A percentile compares a stretch with the other conserved stretches of the same genome.
Conservation (phyloP, 345 rosid species). For the Ricinus communis region DNA sequence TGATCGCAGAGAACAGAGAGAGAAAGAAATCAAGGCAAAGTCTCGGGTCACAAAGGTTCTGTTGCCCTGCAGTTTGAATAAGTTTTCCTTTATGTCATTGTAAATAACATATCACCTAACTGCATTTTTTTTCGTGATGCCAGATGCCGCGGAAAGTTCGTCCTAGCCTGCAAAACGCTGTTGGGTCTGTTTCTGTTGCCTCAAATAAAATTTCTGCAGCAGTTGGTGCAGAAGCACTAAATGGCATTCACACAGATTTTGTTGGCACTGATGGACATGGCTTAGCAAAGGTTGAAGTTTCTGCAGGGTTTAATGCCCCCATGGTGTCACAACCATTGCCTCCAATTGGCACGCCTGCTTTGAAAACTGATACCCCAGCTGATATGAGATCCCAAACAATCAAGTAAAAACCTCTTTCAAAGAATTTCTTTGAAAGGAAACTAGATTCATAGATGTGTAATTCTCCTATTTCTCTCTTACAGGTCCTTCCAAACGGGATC, state of each 20-base stretch:
- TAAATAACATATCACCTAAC: conserved; percentile 9
- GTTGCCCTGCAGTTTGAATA: conserved; percentile 7
- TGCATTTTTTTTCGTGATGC: conserved; percentile 27
- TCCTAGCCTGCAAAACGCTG: conserved; percentile 39
- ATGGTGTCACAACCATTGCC: conserved; percentile 54
- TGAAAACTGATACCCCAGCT: conserved; percentile 55
- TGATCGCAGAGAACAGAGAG: conserved; percentile 94
- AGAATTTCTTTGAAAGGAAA: conserved; percentile 13
- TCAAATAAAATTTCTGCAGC: conserved; percentile 46
- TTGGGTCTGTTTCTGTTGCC: conserved; percentile 31
- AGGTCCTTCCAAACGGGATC: conserved; percentile 56
- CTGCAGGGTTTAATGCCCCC: conserved; percentile 42
- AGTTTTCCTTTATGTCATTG: background rate
- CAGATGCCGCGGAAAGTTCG: conserved; percentile 65
- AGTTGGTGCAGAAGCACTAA: conserved; percentile 42
- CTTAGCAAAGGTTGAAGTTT: conserved; percentile 35
- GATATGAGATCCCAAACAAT: conserved; percentile 49
- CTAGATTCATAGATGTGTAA: conserved; percentile 8
- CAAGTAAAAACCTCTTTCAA: conserved; percentile 40
- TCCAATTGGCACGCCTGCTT: conserved; percentile 75
- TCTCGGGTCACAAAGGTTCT: conserved; percentile 76
- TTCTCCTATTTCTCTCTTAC: conserved; percentile 23
- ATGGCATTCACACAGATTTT: conserved; percentile 34
- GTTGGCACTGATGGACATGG: conserved; percentile 40
- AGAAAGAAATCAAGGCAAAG: conserved; percentile 90